Evolutionary conservation across 2,329 filamentous ascomycete genomes (phyloP), one percentile per base, ranked within the genome.

Genomic region (Colletotrichum somersetense): DNA sequence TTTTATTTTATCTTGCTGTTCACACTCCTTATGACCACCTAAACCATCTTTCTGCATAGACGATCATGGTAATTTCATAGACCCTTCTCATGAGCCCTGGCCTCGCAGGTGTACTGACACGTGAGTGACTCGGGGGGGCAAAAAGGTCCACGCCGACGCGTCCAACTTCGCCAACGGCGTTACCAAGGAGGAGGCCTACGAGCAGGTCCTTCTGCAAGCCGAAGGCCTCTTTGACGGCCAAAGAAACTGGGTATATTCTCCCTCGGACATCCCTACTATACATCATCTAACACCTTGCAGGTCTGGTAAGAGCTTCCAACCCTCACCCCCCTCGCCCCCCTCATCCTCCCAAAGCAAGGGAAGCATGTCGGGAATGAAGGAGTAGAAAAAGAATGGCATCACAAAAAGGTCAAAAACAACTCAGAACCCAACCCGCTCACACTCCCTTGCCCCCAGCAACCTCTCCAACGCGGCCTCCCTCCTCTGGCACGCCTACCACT

Each of bases 401-500:
- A 35, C 10, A 46, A 46, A 48, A n/a, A 48, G 20, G 10, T 3
- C 3, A 30, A 50, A 33, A 23, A 30, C 12, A 53, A 57, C 7
- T 23, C 5, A 52, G 2, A 14, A 16, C 40, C 10, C 12, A 4
- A 6, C 16, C 40, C 40, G 40, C 40, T 42, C 40, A 42, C 40
- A 42, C 40, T 42, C 16, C 16, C 3, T 6, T 1, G 2, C 30
- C 3, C 52, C 10, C 75, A 94, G 92, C 81, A 96, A 96, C 80
- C 87, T 95, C 59, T 86, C 93, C 75, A 96, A 96, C 79, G 83
- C 91, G 5, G 90, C 93, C 10, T 91, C 93, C 4, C 86, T 96
- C 38, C 85, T 96, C 74, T 96, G 93, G 91, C 92, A 96, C 78
- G 92, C 91, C 4, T 93, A 92, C 78, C 91, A 93, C 79, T 93